A percentile compares a stretch with the other conserved stretches of the same genome.
Conservation (phyloP, 31 red algal species). For the Odonthalia washingtoniensis region DNA sequence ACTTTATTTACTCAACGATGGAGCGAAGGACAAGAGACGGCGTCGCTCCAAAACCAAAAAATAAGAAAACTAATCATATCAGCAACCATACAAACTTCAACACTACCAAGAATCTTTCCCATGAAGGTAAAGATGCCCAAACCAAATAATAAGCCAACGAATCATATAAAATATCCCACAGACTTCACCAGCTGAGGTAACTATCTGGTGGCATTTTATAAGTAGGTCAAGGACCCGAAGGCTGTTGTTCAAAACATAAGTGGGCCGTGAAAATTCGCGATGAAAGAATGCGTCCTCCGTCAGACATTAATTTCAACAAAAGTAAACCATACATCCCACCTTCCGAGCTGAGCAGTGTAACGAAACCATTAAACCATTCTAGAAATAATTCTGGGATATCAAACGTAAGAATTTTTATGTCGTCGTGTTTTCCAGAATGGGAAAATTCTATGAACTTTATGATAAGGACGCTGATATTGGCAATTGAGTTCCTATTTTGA, state of each 20-base stretch:
- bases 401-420: slow-evolving; percentile 84
- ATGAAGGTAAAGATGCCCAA: too few relatives aligned
- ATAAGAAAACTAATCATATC: too few relatives aligned
- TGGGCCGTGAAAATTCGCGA: slow-evolving; percentile 88
- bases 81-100: too few relatives aligned
- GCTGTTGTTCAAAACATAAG: slow-evolving; percentile 73
- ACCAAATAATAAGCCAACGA: too few relatives aligned
- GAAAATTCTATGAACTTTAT: slow-evolving; percentile 98
- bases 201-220: slow-evolving; percentile 1
- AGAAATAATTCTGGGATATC: slow-evolving; percentile 93
- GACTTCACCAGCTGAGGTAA: slow-evolving; percentile 45
- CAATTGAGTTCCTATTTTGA: slow-evolving; percentile 75
- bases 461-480: slow-evolving; percentile 95
- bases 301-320: slow-evolving; percentile 80
- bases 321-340: slow-evolving; percentile 86
- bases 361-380: slow-evolving; percentile 79
- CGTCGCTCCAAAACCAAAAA: too few relatives aligned
- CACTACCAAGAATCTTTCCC: too few relatives aligned
- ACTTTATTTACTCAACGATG: too few relatives aligned
- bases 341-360: slow-evolving; percentile 38
- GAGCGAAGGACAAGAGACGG: too few relatives aligned
- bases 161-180: too few relatives aligned
- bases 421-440: slow-evolving; percentile 94
- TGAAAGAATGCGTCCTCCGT: slow-evolving; percentile 58
- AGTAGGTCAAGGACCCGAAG: slow-evolving; percentile 55